These are phyloP conservation scores for Colletotrichum euphorbiae DNA, from an alignment of 2,329 filamentous ascomycete genomes.

Conservation along the genomic window DNA sequence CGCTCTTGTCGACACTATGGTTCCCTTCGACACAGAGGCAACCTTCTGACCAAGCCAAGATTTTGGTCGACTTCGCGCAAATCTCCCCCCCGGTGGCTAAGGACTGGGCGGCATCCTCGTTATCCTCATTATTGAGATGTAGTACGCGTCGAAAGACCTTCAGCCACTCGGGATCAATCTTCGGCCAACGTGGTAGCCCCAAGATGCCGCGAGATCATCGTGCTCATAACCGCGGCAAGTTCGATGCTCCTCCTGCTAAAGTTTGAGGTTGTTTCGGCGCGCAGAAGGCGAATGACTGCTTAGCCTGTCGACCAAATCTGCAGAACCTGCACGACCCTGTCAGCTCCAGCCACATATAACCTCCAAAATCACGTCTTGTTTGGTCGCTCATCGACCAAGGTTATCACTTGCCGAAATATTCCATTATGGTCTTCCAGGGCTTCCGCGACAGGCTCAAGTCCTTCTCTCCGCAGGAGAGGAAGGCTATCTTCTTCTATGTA, in stretches of 20 bases:
- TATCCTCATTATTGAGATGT: neutral
- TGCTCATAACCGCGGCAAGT: too few species aligned
- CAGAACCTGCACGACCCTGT: too few species aligned
- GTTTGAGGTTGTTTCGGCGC: too few species aligned
- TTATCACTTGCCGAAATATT: neutral
- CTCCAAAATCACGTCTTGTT: too few species aligned
- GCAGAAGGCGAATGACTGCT: too few species aligned
- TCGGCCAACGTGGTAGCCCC: too few species aligned
- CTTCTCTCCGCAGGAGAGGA: slow-evolving; percentile 52
- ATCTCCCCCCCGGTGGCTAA: neutral
- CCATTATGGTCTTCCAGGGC: neutral
- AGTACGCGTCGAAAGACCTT: neutral
- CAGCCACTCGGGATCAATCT: neutral
- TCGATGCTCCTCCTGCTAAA: too few species aligned
- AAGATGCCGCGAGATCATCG: too few species aligned
- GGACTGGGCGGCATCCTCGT: neutral
- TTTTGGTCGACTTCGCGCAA: neutral
- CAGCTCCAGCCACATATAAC: too few species aligned
- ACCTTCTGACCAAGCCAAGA: neutral
- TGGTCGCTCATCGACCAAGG: neutral
- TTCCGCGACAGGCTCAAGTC: slow-evolving; percentile 29
- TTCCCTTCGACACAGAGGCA: too few species aligned
- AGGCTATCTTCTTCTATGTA: slow-evolving; percentile 60
- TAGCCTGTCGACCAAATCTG: too few species aligned
- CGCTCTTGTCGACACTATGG: too few species aligned